Evolutionary conservation across 2,329 filamentous ascomycete genomes (phyloP).

Genomic region (Alternaria ethzedia): DNA sequence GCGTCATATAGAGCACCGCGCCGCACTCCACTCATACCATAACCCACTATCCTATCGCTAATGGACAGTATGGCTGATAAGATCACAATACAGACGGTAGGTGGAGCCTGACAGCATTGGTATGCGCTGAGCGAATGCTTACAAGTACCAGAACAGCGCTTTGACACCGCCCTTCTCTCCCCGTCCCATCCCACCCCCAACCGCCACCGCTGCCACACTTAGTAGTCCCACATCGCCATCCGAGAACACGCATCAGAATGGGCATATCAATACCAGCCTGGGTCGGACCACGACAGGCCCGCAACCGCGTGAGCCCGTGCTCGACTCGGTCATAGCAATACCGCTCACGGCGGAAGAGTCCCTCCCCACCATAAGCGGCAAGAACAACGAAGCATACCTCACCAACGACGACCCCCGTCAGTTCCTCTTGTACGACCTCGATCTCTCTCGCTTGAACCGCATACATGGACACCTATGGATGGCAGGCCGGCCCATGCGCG

Average conservation of each 20-base stretch:
- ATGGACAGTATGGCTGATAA: constrained; percentile 26
- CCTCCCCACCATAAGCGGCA: constrained; percentile 42
- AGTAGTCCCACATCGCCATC: constrained; percentile 10
- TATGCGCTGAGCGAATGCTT: neutral
- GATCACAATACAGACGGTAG: constrained; percentile 5
- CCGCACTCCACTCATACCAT: neutral
- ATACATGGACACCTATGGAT: constrained; percentile 47
- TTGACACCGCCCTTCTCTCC: constrained; percentile 35
- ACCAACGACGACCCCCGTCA: constrained; percentile 31
- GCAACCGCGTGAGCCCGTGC: constrained; percentile 20
- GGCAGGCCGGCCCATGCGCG: constrained; percentile 46
- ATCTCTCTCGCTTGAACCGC: constrained; percentile 39
- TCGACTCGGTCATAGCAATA: constrained; percentile 26
- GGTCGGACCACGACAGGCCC: neutral
- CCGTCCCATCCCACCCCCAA: constrained; percentile 29
- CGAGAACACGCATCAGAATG: neutral
- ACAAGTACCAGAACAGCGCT: neutral
- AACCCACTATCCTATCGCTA: neutral
- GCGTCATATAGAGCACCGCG: constrained; percentile 2
- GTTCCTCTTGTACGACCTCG: constrained; percentile 39
- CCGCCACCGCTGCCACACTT: neutral
- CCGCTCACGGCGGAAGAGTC: constrained; percentile 35
- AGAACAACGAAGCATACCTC: constrained; percentile 24
- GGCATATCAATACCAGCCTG: neutral
- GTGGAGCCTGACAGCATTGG: neutral